Conservation (phyloP, 2,329 filamentous ascomycete genomes). For the Xylaria sp. region DNA sequence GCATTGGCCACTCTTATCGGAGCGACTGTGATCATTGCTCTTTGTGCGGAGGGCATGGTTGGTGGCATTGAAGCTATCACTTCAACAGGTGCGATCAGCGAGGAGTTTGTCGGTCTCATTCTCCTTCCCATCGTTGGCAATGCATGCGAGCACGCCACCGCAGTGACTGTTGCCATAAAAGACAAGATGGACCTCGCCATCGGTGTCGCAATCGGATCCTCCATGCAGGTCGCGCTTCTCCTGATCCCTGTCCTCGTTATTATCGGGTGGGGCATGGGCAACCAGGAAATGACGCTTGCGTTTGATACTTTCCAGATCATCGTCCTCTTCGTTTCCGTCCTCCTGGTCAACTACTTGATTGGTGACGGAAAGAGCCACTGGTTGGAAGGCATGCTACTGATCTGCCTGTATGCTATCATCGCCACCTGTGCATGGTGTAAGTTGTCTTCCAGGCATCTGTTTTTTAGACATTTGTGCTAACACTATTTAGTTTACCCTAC, state of each 20-base stretch:
- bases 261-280: slow-evolving; percentile 74
- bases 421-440: slow-evolving; percentile 67
- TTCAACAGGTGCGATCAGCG: slow-evolving; percentile 59
- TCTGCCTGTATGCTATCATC: slow-evolving; percentile 80
- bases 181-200: slow-evolving; percentile 87
- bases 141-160: slow-evolving; percentile 79
- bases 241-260: slow-evolving; percentile 77
- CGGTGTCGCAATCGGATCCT: slow-evolving; percentile 77
- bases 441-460: slow-evolving; percentile 31
- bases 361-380: slow-evolving; percentile 83
- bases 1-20: slow-evolving; percentile 71
- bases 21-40: slow-evolving; percentile 78
- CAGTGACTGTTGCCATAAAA: slow-evolving; percentile 77
- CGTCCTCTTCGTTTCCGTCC: slow-evolving; percentile 78
- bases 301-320: slow-evolving; percentile 91
- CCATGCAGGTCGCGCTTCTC: slow-evolving; percentile 80
- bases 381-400: slow-evolving; percentile 75
- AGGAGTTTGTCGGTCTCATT: slow-evolving; percentile 79
- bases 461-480: slow-evolving; percentile 1
- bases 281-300: slow-evolving; percentile 76
- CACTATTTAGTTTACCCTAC: slow-evolving; percentile 16
- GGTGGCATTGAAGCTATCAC: slow-evolving; percentile 72
- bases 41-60: slow-evolving; percentile 81
- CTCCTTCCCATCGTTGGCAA: slow-evolving; percentile 83
- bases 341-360: slow-evolving; percentile 86